Evolutionary conservation across 2,329 filamentous ascomycete species (phyloP).

Genomic region (Fusarium sp.): DNA sequence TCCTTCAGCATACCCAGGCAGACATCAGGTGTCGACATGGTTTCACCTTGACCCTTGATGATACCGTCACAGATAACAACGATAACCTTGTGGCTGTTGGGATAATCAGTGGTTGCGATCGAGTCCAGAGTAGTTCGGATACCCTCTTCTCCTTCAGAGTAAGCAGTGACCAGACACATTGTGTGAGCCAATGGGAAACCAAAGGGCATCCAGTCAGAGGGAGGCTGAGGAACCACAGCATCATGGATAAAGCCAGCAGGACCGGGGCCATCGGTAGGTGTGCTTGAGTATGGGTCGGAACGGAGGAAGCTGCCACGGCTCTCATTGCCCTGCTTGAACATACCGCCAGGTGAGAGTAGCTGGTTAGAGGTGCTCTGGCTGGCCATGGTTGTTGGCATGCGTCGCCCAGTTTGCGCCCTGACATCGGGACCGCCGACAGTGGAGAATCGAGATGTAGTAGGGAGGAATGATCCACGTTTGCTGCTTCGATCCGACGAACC

Average conservation of each 20-base stretch:
- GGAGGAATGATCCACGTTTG: constrained; percentile 90
- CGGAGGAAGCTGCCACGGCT: constrained; percentile 74
- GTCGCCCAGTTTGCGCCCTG: constrained; percentile 59
- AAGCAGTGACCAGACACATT: constrained; percentile 94
- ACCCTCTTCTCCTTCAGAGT: constrained; percentile 94
- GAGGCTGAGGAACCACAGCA: constrained; percentile 93
- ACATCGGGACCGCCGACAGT: constrained; percentile 82
- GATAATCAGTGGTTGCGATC: constrained; percentile 96
- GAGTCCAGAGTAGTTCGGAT: constrained; percentile 95
- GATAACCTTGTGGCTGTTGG: constrained; percentile 98
- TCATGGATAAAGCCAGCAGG: constrained; percentile 97
- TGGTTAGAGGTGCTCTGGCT: constrained; percentile 83
- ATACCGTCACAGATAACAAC: constrained; percentile 96
- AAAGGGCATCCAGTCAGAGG: constrained; percentile 96
- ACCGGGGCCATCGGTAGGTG: constrained; percentile 75
- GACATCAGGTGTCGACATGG: constrained; percentile 87
- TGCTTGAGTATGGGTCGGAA: constrained; percentile 65
- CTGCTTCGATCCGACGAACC: constrained; percentile 72
- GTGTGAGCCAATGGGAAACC: constrained; percentile 93
- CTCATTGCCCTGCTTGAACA: constrained; percentile 76
- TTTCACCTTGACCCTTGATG: constrained; percentile 95
- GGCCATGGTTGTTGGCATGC: constrained; percentile 90
- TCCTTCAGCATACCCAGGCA: constrained; percentile 95
- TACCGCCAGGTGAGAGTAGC: constrained; percentile 74
- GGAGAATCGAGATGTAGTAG: constrained; percentile 94